phyloP scores from a whole-genome alignment of 495 filamentous ascomycete species.

The Xylaria flabelliformis region DNA sequence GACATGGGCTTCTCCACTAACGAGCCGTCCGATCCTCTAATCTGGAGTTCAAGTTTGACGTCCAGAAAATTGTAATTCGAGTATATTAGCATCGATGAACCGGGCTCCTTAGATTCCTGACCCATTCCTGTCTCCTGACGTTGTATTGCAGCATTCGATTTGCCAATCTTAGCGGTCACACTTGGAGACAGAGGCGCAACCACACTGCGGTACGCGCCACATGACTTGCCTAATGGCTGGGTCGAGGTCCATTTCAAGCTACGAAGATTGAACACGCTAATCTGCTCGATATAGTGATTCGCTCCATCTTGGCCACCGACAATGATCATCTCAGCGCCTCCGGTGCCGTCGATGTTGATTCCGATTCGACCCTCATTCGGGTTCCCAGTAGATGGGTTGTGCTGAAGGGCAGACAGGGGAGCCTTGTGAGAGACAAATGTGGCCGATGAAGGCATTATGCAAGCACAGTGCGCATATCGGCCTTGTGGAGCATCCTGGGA shows the following conservation, averaged over 20 bases:
- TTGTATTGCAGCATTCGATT: conserved; percentile 39
- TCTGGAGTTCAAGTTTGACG: conserved; percentile 92
- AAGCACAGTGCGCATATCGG: conserved; percentile 95
- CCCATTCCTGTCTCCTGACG: conserved; percentile 47
- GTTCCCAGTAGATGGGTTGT: conserved; percentile 79
- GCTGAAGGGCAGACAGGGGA: conserved; percentile 82
- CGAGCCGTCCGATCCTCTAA: conserved; percentile 82
- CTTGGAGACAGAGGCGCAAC: conserved; percentile 77
- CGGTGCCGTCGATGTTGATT: conserved; percentile 84
- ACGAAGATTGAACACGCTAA: conserved; percentile 97
- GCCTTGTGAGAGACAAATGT: conserved; percentile 83
- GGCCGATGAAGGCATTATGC: conserved; percentile 86
- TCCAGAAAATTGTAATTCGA: conserved; percentile 99
- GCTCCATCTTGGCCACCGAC: conserved; percentile 95
- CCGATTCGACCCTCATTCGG: conserved; percentile 87
- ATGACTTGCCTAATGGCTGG: conserved; percentile 81
- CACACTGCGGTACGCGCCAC: conserved; percentile 94
- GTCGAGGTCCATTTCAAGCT: conserved; percentile 95
- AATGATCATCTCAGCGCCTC: conserved; percentile 96
- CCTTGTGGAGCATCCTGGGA: conserved; percentile 86
- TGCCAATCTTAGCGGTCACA: conserved; percentile 75
- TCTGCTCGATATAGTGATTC: conserved; percentile 99
- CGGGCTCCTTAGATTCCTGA: conserved; percentile 63
- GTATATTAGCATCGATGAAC: conserved; percentile 92
- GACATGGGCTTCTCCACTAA: conserved; percentile 89